Base-by-base conservation (phyloP, 2,329 filamentous ascomycete genomes). In the Volutella citrinella region DNA sequence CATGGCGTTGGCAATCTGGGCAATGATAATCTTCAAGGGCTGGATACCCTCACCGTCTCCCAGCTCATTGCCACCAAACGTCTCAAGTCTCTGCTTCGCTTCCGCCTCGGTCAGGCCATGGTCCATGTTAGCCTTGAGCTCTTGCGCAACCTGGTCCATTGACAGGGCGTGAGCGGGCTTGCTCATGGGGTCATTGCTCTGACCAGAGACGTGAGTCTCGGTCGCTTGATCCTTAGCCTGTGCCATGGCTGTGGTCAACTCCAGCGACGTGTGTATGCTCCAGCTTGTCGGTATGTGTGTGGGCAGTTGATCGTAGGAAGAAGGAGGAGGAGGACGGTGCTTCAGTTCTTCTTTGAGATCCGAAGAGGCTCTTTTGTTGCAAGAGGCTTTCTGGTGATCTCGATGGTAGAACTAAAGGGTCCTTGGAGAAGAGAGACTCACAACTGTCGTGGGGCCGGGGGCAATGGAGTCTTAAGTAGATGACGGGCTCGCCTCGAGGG, bases 1-100 rank as follows among this genome's bases (percentile, higher is more conserved):
- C 78, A 85, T 78, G 9, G 80, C 80, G 53, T 86, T 85, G 32
- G 79, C 79, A 34, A 85, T 65, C 55, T 85, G 82, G 17, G 74
- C 69, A 27, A 84, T 61, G 9, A 82, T 57, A 21, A 82, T 78
- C 52, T 79, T 80, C 27, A 69, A 35, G 65, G 71, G 56, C 63
- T 64, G 71, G 27, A 84, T 74, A 10, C 72, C 55, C 31, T 62
- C 56, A 21, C 55, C 52, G 20, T 63, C 54, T 5, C 55, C 72
- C 4, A 83, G 64, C 41, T 80, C 70, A 50, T 83, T 83, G 15
- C 63, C 56, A n/a, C 80, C 79, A 61, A 70, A 74, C 38, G 73
- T 59, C 19, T 68, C 61, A 7, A 79, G 55, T 13, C 78, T 66
- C 19, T 61, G 46, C 29, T 66, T 63, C 7, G 74, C 78, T 32